These are phyloP conservation scores for Quercus phellos DNA, from an alignment of 331 rosid species.

Conservation along the genomic window DNA sequence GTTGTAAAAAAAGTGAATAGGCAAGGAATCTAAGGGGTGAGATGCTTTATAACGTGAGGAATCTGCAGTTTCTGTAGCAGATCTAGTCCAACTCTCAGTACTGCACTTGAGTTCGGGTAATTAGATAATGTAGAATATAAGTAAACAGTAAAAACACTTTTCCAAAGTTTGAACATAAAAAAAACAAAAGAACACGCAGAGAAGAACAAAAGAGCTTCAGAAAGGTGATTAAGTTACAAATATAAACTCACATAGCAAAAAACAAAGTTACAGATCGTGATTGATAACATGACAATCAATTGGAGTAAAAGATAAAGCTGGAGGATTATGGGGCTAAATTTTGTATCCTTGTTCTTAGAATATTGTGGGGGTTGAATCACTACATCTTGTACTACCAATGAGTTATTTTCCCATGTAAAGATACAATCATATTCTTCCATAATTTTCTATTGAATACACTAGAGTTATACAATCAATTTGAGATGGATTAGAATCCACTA, in stretches of 20 bases:
- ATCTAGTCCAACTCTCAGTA: not conserved
- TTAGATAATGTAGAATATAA: not conserved
- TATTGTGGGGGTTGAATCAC: not conserved
- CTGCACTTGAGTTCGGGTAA: not conserved
- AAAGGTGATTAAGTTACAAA: not conserved
- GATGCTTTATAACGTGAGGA: not conserved
- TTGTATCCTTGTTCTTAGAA: too few relatives aligned
- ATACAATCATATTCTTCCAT: not conserved
- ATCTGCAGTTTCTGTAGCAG: not conserved
- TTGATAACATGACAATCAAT: not conserved
- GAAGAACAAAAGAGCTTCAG: not conserved
- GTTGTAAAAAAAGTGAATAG: conserved; percentile 3
- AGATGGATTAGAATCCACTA: not conserved
- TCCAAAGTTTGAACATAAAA: not conserved
- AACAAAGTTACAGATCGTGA: too few relatives aligned
- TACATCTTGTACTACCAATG: not conserved
- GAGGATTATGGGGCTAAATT: not conserved
- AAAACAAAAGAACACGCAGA: not conserved
- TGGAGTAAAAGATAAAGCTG: not conserved
- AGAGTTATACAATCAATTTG: not conserved
- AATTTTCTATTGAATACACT: not conserved
- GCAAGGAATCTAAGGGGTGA: conserved; percentile 18
- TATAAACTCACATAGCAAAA: too few relatives aligned
- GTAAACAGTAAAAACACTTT: not conserved
- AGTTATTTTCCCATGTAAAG: not conserved